phyloP scores from a whole-genome alignment of 2,329 filamentous ascomycete species.

The Beauveria australis region DNA sequence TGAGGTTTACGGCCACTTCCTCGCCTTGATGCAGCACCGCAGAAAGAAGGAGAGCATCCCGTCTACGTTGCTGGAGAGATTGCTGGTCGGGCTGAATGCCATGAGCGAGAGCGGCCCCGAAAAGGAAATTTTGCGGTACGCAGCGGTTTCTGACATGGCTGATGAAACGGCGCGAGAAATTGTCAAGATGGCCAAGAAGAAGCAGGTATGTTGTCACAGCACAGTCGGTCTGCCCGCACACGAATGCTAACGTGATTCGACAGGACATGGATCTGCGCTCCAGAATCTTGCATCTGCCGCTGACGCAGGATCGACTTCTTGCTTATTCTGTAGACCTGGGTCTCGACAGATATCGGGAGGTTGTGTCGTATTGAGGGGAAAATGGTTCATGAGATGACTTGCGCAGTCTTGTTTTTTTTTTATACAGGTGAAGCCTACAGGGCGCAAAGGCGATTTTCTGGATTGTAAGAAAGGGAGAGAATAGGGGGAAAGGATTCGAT shows the following conservation, averaged over 20 bases:
- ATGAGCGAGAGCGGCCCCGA: conserved; percentile 39
- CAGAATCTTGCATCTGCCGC: conserved; percentile 48
- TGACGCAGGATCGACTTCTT: conserved; percentile 66
- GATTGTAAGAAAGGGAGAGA: background rate
- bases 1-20: conserved; percentile 63
- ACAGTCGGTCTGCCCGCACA: background rate
- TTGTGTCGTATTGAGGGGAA: conserved; percentile 41
- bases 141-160: conserved; percentile 77
- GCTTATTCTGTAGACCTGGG: conserved; percentile 64
- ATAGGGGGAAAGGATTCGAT: background rate
- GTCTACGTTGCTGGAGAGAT: conserved; percentile 42
- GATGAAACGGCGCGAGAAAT: conserved; percentile 61
- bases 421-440: conserved; percentile 5
- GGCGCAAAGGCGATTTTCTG: background rate
- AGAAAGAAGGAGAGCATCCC: conserved; percentile 33
- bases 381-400: conserved; percentile 5
- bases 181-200: conserved; percentile 44
- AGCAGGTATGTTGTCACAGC: conserved; percentile 39
- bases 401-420: background rate
- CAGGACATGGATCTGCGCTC: conserved; percentile 30
- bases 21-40: conserved; percentile 40
- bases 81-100: conserved; percentile 48
- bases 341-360: conserved; percentile 57
- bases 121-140: conserved; percentile 45
- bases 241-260: background rate